Evolutionary conservation across 2,329 filamentous ascomycete species (phyloP), one percentile per base, ranked within the genome.

Genomic region (Penicillium sp.): DNA sequence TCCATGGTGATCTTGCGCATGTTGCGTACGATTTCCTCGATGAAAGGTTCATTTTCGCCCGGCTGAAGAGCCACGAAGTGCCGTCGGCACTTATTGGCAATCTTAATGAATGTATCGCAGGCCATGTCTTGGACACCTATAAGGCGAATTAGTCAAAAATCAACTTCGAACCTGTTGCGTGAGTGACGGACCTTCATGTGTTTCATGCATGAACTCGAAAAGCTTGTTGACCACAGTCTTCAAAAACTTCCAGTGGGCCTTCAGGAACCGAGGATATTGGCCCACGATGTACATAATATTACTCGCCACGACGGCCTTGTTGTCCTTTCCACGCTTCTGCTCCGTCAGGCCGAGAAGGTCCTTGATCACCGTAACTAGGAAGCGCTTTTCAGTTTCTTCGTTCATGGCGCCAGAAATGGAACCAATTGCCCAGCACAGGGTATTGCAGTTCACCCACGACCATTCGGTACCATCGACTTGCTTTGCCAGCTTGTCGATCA

Each of bases 271-370:
- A 33, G 94, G 94, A 69, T 99, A 99, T 70, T 99, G 94, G 53
- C 94, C 94, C 55, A 99, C 94, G 76, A 99, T 99, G 72, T 99
- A 99, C 94, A 99, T 99, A 68, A 99, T 99, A 76, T 99, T 99
- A 76, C 90, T 96, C 57, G 94, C 94, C 36, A 99, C 94, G 9
- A 99, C 94, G 11, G 94, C 94, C 73, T 99, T 99, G 82, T 99
- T 99, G 78, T 99, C 94, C 68, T 99, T 99, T 57, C 94, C 94
- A 48, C 95, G 89, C 79, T 99, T 99, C 92, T 96, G 96, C 73
- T 99, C 94, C 0, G 94, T 99, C 50, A 99, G 79, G 1, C 94
- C 95, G 25, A 99, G 84, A 7, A 99, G 84, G 67, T 99, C 94
- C 77, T 99, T 99, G 65, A 99, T 99, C 49, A 99, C 95, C 0